Conservation (phyloP, 2,329 filamentous ascomycete species). For the Didymella keratinophila region DNA sequence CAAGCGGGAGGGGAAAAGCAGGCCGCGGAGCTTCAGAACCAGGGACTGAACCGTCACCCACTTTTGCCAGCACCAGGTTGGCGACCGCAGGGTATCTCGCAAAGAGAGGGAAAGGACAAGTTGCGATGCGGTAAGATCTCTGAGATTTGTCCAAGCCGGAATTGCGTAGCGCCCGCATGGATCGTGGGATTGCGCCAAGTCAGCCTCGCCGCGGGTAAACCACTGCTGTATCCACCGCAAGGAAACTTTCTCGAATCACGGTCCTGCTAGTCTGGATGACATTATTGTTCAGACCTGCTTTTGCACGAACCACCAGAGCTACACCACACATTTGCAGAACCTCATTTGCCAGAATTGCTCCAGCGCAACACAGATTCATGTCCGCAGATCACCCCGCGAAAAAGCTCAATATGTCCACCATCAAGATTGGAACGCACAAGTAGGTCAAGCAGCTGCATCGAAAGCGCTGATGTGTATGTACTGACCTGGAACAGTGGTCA, state of each 20-base stretch:
- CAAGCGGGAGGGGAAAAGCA: slow-evolving; percentile 11
- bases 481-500: slow-evolving; percentile 68
- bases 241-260: slow-evolving; percentile 20
- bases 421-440: slow-evolving; percentile 90
- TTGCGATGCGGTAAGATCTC: slow-evolving; percentile 24
- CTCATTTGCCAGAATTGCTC: neutral
- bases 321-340: slow-evolving; percentile 1
- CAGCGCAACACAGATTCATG: slow-evolving; percentile 28
- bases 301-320: neutral
- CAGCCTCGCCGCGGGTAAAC: slow-evolving; percentile 13
- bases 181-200: slow-evolving; percentile 13
- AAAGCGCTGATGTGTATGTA: neutral
- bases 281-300: slow-evolving; percentile 8
- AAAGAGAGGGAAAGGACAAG: slow-evolving; percentile 29
- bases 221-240: slow-evolving; percentile 12
- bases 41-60: slow-evolving; percentile 10
- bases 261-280: slow-evolving; percentile 30
- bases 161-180: slow-evolving; percentile 30
- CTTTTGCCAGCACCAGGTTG: slow-evolving; percentile 14
- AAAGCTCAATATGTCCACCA: slow-evolving; percentile 76
- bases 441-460: slow-evolving; percentile 36
- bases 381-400: slow-evolving; percentile 65
- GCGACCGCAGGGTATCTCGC: slow-evolving; percentile 7
- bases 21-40: slow-evolving; percentile 2
- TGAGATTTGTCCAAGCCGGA: slow-evolving; percentile 19